Evolutionary conservation across 148 eudicot genomes (phyloP), one percentile per base, ranked within the genome.

Genomic region (Mesembryanthemum crystallinum): DNA sequence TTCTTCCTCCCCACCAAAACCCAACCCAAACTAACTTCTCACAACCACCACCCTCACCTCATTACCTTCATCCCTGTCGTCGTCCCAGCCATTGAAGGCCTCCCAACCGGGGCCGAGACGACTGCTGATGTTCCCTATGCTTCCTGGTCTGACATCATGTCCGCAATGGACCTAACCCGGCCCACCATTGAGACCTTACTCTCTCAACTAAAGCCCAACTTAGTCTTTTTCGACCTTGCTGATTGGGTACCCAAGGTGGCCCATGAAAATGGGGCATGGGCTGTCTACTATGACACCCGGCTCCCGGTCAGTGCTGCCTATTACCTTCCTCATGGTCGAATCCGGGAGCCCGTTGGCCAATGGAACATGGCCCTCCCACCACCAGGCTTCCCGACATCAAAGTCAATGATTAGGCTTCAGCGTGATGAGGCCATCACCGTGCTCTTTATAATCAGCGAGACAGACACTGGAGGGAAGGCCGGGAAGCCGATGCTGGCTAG

Each of bases 211-310:
- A 62, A 49, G 65, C 70, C 68, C 5, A 75, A 75, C 25, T 47
- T 59, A 68, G 39, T 35, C 13, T 69, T 80, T 55, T 80, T 80
- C 1, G 69, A 79, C 32, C 67, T 73, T 33, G 13, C 78, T 27
- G 47, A 74, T 1, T 74, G 74, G 82, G 5, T 75, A 8, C 78
- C 82, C 1, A 21, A 8, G 0, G 3, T 80, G 71, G 70, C 78
- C 13, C 23, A 49, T 0, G 24, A 72, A 32, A 28, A 74, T 5
- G 64, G 75, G 14, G 68, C 62, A 65, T 69, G 43, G 43, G 60
- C 78, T 0, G 20, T 80, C 5, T 30, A 8, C 20, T 80, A 74
- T 29, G 21, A 49, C 68, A 23, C 42, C 0, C 5, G 58, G 5
- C 63, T 4, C 61, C 3, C n/a, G 27, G 71, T 43, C 10, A 42